Conservation (phyloP, 768 basidiomycete genomes). For the Tricholomella constricta region DNA sequence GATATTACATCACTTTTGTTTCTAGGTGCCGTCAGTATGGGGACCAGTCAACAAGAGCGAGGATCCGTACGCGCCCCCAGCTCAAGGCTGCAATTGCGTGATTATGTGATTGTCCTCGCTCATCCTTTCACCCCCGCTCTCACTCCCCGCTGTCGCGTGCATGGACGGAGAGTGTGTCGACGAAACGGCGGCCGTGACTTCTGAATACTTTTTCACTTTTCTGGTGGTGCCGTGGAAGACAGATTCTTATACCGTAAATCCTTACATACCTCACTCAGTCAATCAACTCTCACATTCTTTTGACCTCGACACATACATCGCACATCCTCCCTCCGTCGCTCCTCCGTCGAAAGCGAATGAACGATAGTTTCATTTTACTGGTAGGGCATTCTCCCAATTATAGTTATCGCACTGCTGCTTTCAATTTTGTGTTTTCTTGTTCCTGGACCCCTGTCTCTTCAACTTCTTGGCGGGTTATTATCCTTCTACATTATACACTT, state of each 20-base stretch:
- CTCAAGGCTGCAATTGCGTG: slow-evolving; percentile 69
- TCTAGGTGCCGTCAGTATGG: slow-evolving; percentile 91
- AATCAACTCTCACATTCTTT: slow-evolving; percentile 24
- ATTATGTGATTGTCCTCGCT: slow-evolving; percentile 56
- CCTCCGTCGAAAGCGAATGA: slow-evolving; percentile 3
- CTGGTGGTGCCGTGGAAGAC: slow-evolving; percentile 9
- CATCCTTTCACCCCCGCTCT: not conserved
- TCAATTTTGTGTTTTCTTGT: slow-evolving; percentile 3
- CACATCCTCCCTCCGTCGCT: slow-evolving; percentile 3
- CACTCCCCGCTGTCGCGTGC: not conserved
- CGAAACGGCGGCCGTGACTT: not conserved
- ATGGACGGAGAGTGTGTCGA: not conserved
- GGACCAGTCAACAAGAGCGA: slow-evolving; percentile 86
- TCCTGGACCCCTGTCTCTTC: not conserved
- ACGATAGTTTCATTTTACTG: slow-evolving; percentile 8
- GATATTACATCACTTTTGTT: slow-evolving; percentile 5
- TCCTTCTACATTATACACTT: slow-evolving; percentile 13
- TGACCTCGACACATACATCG: slow-evolving; percentile 9
- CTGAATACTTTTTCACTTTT: slow-evolving; percentile 6
- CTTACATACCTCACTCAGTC: slow-evolving; percentile 16
- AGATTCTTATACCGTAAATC: slow-evolving; percentile 25
- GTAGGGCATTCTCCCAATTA: slow-evolving; percentile 20
- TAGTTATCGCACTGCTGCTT: slow-evolving; percentile 5
- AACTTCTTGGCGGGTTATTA: not conserved
- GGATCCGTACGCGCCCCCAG: slow-evolving; percentile 90